Evolutionary conservation across 306 rosid species (phyloP).

Genomic region (Elaeagnus macrophylla): DNA sequence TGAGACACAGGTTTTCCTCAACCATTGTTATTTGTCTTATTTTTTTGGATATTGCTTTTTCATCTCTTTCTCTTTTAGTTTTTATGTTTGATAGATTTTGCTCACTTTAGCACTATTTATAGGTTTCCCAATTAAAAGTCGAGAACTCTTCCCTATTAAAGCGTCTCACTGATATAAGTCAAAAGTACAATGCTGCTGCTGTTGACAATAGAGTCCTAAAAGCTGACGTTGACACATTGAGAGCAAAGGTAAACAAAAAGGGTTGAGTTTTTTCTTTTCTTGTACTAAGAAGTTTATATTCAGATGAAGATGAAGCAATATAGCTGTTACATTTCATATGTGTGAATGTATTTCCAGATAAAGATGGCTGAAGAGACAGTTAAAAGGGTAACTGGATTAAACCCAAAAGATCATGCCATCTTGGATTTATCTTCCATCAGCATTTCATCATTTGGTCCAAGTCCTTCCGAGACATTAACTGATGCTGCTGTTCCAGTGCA

Average conservation of each 20-base stretch:
- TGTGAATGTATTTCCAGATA: constrained; percentile 38
- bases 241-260: constrained; percentile 72
- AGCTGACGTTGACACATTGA: constrained; percentile 84
- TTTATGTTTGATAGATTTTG: background rate
- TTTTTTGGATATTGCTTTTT: background rate
- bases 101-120: constrained; percentile 19
- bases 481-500: constrained; percentile 58
- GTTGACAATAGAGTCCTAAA: constrained; percentile 82
- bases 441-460: constrained; percentile 49
- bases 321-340: background rate
- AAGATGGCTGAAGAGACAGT: constrained; percentile 83
- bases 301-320: too few relatives aligned
- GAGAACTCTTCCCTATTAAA: constrained; percentile 78
- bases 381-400: constrained; percentile 58
- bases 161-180: constrained; percentile 58
- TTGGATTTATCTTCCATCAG: constrained; percentile 47
- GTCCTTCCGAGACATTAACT: constrained; percentile 68
- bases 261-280: too few relatives aligned
- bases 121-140: constrained; percentile 74
- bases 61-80: constrained; percentile 9
- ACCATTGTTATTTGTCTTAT: background rate
- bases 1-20: constrained; percentile 57
- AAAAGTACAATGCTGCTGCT: constrained; percentile 53
- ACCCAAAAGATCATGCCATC: constrained; percentile 39
- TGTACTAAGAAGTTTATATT: too few relatives aligned